Percentiles rank a stretch among this genome's conserved stretches.
Evolutionary conservation across 225 moss, liverwort and hornwort species (phyloP).

Genomic region (Thuidium tamariscinum): DNA sequence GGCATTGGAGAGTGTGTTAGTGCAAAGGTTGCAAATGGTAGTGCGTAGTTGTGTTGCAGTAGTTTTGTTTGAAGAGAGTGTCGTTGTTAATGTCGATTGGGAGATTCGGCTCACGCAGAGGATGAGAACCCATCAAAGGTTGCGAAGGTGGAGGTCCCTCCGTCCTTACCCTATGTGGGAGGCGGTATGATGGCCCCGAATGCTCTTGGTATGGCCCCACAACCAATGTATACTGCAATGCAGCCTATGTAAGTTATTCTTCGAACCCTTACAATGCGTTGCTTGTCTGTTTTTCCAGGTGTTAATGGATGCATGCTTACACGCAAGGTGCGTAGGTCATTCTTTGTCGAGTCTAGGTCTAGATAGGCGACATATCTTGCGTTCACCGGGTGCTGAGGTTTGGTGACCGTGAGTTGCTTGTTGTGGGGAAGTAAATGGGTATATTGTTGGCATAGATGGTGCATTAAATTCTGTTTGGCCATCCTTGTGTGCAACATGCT

Average conservation of each 20-base stretch:
- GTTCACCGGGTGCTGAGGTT: background rate
- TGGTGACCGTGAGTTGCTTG: background rate
- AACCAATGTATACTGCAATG: conserved; percentile 85
- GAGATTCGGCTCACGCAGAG: conserved; percentile 79
- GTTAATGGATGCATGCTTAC: conserved; percentile 86
- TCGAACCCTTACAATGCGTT: conserved; percentile 61
- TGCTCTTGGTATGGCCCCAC: conserved; percentile 78
- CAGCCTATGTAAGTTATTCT: conserved; percentile 85
- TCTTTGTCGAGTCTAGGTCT: conserved; percentile 47
- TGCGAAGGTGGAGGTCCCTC: conserved; percentile 78
- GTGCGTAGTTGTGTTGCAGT: background rate
- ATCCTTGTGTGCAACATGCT: background rate
- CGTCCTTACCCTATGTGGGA: conserved; percentile 66
- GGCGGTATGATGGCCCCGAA: conserved; percentile 66
- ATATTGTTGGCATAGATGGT: background rate
- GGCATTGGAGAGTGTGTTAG: background rate
- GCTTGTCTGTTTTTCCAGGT: conserved; percentile 82
- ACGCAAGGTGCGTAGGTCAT: conserved; percentile 92
- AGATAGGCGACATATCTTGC: background rate
- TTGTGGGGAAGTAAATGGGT: background rate
- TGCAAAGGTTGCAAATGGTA: background rate
- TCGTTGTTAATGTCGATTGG: conserved; percentile 53
- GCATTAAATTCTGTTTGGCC: background rate
- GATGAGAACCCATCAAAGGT: conserved; percentile 88
- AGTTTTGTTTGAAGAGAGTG: conserved; percentile 18